Evolutionary conservation across 108 stramenopile species (phyloP).

Genomic region (Cylindrotheca closterium): DNA sequence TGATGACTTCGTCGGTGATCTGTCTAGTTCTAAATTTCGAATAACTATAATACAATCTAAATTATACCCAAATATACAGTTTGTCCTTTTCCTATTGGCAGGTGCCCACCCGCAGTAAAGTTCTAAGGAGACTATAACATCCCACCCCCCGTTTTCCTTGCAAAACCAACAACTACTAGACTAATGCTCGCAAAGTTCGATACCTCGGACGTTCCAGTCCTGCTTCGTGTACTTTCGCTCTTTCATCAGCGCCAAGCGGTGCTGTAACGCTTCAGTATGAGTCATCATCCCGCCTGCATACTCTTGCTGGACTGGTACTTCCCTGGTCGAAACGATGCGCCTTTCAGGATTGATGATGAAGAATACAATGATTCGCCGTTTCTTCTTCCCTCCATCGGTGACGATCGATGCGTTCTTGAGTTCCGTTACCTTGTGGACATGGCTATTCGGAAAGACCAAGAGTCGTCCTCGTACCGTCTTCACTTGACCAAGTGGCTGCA

Average conservation of each 20-base stretch:
- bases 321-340: conserved; percentile 15
- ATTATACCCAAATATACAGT: no score
- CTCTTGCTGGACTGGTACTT: conserved; percentile 18
- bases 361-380: conserved; percentile 28
- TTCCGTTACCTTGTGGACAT: no score
- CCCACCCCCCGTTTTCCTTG: no score
- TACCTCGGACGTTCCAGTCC: conserved; percentile 34
- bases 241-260: conserved; percentile 29
- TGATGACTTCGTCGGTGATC: no score
- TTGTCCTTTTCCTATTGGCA: no score
- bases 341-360: conserved; percentile 26
- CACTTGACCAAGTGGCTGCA: conserved; percentile 13
- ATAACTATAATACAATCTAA: no score
- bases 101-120: no score
- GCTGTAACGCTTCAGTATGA: conserved; percentile 7
- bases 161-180: no score
- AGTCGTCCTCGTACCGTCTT: conserved; percentile 12
- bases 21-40: no score
- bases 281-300: no score
- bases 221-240: conserved; percentile 30
- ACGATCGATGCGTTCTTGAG: conserved; percentile 9
- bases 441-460: conserved; percentile 36
- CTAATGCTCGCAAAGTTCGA: no score
- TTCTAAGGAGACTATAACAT: no score
- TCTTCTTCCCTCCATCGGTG: background rate